Evolutionary conservation across 495 filamentous ascomycete species (phyloP).

Genomic region (Wilcoxina mikolae): DNA sequence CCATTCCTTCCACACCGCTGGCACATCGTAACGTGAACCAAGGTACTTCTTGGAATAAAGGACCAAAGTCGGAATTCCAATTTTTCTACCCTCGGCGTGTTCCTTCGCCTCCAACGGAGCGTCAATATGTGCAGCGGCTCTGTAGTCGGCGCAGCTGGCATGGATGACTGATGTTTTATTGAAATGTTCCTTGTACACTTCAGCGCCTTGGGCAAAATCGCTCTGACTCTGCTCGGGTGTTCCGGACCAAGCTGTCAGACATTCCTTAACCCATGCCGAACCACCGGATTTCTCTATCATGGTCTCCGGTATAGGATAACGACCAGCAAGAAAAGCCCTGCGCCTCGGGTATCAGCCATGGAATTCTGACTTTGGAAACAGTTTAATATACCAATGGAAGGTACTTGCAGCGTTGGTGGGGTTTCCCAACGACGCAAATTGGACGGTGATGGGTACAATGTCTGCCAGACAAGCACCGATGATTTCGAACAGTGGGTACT

Average conservation of each 20-base stretch:
- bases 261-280: slow-evolving; percentile 28
- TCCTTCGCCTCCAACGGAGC: slow-evolving; percentile 33
- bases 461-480: slow-evolving; percentile 33
- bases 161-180: slow-evolving; percentile 29
- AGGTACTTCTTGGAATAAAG: slow-evolving; percentile 35
- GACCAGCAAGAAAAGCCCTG: slow-evolving; percentile 35
- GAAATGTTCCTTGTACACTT: slow-evolving; percentile 34
- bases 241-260: slow-evolving; percentile 28
- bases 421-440: slow-evolving; percentile 29
- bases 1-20: slow-evolving; percentile 37
- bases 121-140: slow-evolving; percentile 33
- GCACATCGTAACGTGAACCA: slow-evolving; percentile 34
- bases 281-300: slow-evolving; percentile 36
- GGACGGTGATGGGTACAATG: slow-evolving; percentile 36
- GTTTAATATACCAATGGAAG: slow-evolving; percentile 38
- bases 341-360: too few relatives aligned
- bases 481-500: slow-evolving; percentile 21
- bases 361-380: too few relatives aligned
- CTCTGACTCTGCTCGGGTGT: slow-evolving; percentile 10
- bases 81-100: slow-evolving; percentile 33
- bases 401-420: slow-evolving; percentile 24
- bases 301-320: slow-evolving; percentile 29
- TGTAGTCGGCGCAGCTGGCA: slow-evolving; percentile 37
- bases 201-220: slow-evolving; percentile 10
- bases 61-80: slow-evolving; percentile 31